These are phyloP conservation scores for Xerocomus potaroensis DNA, from an alignment of 768 basidiomycete species.

Conservation along the genomic window DNA sequence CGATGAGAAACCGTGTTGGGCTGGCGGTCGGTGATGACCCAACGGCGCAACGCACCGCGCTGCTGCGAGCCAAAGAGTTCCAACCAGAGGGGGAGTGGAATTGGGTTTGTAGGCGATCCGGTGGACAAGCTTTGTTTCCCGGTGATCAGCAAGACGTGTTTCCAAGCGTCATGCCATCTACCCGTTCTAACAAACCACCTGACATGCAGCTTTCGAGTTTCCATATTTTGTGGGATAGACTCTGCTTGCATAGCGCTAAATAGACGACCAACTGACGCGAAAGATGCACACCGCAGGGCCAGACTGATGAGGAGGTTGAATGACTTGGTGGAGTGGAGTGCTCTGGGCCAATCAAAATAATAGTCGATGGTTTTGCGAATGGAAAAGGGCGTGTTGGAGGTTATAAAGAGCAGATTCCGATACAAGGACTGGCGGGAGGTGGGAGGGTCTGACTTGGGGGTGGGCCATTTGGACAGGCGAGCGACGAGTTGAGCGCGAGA, in stretches of 20 bases:
- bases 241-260: conserved; percentile 45
- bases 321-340: conserved; percentile 36
- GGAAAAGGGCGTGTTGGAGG: conserved; percentile 15
- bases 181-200: conserved; percentile 56
- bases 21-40: conserved; percentile 6
- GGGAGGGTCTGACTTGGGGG: no score
- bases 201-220: conserved; percentile 54
- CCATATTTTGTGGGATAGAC: conserved; percentile 40
- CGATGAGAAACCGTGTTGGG: neutral
- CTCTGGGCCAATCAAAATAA: conserved; percentile 24
- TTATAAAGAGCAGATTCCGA: conserved; percentile 23
- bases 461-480: neutral
- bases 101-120: conserved; percentile 4
- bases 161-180: conserved; percentile 57
- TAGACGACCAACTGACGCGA: conserved; percentile 43
- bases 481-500: neutral
- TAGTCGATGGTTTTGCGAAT: conserved; percentile 19
- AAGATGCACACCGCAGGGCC: conserved; percentile 48
- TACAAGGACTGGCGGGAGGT: conserved; percentile 34
- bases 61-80: conserved; percentile 52
- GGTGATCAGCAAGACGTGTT: conserved; percentile 29
- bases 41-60: conserved; percentile 30
- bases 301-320: conserved; percentile 44
- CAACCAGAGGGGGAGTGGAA: conserved; percentile 53
- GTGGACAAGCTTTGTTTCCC: conserved; percentile 6